Base-by-base conservation (phyloP, 257 asterid genomes). In the Anisodus acutangulus region DNA sequence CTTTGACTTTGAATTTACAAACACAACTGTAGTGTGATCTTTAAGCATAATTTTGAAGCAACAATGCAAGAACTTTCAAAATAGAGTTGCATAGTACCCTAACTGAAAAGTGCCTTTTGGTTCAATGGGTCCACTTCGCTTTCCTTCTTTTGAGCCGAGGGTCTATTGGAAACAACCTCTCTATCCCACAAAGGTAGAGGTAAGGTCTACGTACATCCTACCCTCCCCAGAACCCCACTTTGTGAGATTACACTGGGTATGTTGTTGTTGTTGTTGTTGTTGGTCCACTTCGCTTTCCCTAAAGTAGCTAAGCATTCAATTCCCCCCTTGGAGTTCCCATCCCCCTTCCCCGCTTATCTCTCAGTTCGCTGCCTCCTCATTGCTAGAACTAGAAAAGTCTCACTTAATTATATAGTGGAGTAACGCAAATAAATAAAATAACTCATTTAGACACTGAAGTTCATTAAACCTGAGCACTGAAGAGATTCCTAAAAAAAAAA, bases 401-500 rank as follows among this genome's bases (percentile, higher is more conserved):
- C 78, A 68, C 49, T 68, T 68, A 39, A 69, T 16, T 69, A 69
- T 7, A 69, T 69, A 41, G 31, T 69, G 54, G 78, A 69, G 78
- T 8, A 69, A 69, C 1, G 19, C 78, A 19, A 49, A 49, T 49
- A 74, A 49, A 66, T 66, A 47, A 74, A 47, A 49, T 19, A 74
- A 74, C 43, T 49, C 12, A 49, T 11, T 26, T 76, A 51, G 22
- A 76, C 3, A 2, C 64, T 76, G 64, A 53, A 76, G 81, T 51
- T 26, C 26, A 76, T 76, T 76, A 76, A 26, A 76, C 17, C n/a
- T 76, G 81, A 76, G 26, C 63, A 76, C 13, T 76, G 81, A 76
- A 53, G 63, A 47, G 47, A 76, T 54, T 26, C 39, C 47, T 76
- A 22, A n/a, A 26, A n/a, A 26, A 26, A 51, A 76, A 22, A 51